Conservation (phyloP, 1,284 basidiomycete species). For the Ustilago bromivora region DNA sequence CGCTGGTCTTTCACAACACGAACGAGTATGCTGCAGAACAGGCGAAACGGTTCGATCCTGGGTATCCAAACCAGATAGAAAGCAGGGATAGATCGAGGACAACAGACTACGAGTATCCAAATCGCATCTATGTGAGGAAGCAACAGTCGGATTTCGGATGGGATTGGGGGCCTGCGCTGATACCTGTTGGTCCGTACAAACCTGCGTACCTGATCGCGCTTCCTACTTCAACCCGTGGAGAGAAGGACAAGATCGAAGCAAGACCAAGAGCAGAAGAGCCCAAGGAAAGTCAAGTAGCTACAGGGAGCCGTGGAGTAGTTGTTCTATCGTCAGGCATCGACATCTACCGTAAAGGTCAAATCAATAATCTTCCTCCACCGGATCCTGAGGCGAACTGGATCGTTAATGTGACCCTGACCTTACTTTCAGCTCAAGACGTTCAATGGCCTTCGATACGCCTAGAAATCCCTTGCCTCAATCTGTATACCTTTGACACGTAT, state of each 20-base stretch:
- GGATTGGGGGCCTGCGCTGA: slow-evolving; percentile 62
- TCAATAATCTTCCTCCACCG: slow-evolving; percentile 54
- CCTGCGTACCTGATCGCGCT: slow-evolving; percentile 46
- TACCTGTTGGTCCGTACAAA: slow-evolving; percentile 46
- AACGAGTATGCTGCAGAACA: slow-evolving; percentile 32
- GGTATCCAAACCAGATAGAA: slow-evolving; percentile 38
- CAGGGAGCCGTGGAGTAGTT: neutral
- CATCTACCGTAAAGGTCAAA: slow-evolving; percentile 52
- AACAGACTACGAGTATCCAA: slow-evolving; percentile 51
- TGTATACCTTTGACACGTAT: slow-evolving; percentile 19
- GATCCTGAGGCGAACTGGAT: slow-evolving; percentile 57
- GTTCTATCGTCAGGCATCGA: slow-evolving; percentile 33
- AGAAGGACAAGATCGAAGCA: neutral
- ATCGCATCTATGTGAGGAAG: slow-evolving; percentile 60
- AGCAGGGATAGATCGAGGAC: slow-evolving; percentile 7
- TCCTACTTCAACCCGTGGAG: neutral
- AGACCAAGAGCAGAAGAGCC: neutral
- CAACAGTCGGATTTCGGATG: slow-evolving; percentile 63
- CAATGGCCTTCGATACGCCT: slow-evolving; percentile 20
- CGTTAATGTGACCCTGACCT: slow-evolving; percentile 56
- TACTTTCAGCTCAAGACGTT: slow-evolving; percentile 20
- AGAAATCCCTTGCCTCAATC: slow-evolving; percentile 21
- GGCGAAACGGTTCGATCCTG: slow-evolving; percentile 17
- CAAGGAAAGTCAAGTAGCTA: neutral
- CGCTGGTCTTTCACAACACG: slow-evolving; percentile 37